phyloP scores from a whole-genome alignment of 106 monocot genomes.

The Acanthochlamys bracteata region DNA sequence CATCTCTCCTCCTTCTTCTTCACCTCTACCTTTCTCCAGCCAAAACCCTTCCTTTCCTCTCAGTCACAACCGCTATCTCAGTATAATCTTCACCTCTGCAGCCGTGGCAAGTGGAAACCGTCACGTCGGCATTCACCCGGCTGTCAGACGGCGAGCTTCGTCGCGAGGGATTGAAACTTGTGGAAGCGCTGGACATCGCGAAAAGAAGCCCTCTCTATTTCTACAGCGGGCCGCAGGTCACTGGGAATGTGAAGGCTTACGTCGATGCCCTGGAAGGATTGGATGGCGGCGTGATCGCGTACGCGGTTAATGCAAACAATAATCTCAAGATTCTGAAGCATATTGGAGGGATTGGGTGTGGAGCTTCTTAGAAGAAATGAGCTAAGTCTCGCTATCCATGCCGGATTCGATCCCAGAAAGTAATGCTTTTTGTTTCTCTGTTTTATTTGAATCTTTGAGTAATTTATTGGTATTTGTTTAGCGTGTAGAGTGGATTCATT shows the following conservation, averaged over 20 bases:
- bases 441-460: conserved; percentile 4
- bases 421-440: not conserved
- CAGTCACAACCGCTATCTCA: too few relatives aligned
- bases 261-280: conserved; percentile 66
- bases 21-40: too few relatives aligned
- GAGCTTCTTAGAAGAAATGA: conserved; percentile 96
- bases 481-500: too few relatives aligned
- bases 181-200: conserved; percentile 54
- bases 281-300: conserved; percentile 54
- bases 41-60: too few relatives aligned
- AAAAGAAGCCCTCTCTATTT: conserved; percentile 84
- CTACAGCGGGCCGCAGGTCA: conserved; percentile 94
- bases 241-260: conserved; percentile 80
- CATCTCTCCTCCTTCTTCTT: too few relatives aligned
- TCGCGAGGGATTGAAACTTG: conserved; percentile 60
- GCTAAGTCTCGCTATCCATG: conserved; percentile 65
- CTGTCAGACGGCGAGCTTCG: conserved; percentile 52
- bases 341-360: conserved; percentile 57
- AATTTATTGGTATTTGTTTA: too few relatives aligned
- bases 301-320: conserved; percentile 96
- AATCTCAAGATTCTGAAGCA: conserved; percentile 85
- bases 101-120: too few relatives aligned
- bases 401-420: conserved; percentile 87
- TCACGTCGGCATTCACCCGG: too few relatives aligned
- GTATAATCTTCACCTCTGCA: too few relatives aligned